Evolutionary conservation across 345 rosid genomes (phyloP), one percentile per base, ranked within the genome.

Genomic region (Pugionium dolabratum): DNA sequence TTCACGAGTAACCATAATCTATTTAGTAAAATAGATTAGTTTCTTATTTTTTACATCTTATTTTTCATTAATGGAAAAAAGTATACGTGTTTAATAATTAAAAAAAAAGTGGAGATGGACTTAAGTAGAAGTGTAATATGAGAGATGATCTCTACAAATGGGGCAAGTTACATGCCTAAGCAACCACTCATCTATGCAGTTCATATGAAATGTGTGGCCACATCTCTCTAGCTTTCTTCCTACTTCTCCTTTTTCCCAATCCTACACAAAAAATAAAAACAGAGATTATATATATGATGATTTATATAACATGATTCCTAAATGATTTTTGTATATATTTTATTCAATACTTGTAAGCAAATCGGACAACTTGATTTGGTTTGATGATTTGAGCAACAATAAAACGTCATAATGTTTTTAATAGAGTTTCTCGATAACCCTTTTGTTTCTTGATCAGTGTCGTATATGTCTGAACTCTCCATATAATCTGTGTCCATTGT

Each of bases 181-280:
- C 8, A 91, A 68, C 98, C 98, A 91, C 57, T 74, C 67, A 74
- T 91, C 96, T 69, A 89, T 55, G 72, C 95, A 91, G 2, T 59
- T 74, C 76, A 67, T 52, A 74, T 91, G 98, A 77, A 84, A 87
- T n/a, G 36, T 39, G 40, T 89, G 98, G 31, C 82, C 79, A 54
- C 98, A 91, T 10, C 28, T 52, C 4, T 86, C 85, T 39, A 91
- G 86, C 33, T 76, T 73, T 70, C 90, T 89, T 63, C 76, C 71
- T 1, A 63, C 18, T 6, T 89, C 89, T 7, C 86, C 90, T 67
- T 71, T 89, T 66, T 77, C 41, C 45, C 85, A 79, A 32, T 84
- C 96, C 98, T 91, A 79, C 9, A 28, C 48, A 37, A 48, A 35
- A 54, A 5, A 27, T 4, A 3, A 44, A 25, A 60, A 42, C 0